Percentiles rank a stretch among this genome's conserved stretches.
These are phyloP conservation scores for Penicillium sclerotiorum DNA, from an alignment of 2,329 filamentous ascomycete genomes.

Conservation along the genomic window DNA sequence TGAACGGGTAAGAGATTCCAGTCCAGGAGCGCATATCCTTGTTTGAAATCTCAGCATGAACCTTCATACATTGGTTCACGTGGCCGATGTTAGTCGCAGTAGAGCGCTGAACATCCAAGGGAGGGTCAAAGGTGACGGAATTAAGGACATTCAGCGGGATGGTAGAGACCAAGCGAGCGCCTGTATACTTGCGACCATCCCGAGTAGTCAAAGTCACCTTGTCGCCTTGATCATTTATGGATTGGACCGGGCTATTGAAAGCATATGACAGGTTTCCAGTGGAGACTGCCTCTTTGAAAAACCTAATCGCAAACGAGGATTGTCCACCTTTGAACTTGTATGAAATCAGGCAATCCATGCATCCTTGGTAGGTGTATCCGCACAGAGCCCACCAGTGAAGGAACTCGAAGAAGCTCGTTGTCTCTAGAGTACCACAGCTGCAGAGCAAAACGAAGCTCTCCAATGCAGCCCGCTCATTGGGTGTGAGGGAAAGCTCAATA, in stretches of 20 bases:
- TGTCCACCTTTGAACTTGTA: conserved; percentile 51
- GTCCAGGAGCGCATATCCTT: conserved; percentile 48
- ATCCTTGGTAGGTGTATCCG: conserved; percentile 46
- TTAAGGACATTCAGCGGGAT: conserved; percentile 51
- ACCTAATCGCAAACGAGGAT: conserved; percentile 48
- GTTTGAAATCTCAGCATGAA: conserved; percentile 50
- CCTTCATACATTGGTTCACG: conserved; percentile 51
- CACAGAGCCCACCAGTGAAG: conserved; percentile 53
- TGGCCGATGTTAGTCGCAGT: conserved; percentile 44
- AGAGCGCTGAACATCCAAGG: conserved; percentile 39
- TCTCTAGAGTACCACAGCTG: conserved; percentile 48
- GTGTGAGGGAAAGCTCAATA: conserved; percentile 43
- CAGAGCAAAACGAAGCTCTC: conserved; percentile 49
- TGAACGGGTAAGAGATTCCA: conserved; percentile 48
- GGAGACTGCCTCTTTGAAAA: conserved; percentile 48
- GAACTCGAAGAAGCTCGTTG: conserved; percentile 51
- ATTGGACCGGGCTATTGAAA: conserved; percentile 44
- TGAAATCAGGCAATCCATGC: conserved; percentile 43
- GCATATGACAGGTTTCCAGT: conserved; percentile 46
- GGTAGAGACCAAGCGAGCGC: conserved; percentile 43
- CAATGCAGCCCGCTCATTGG: conserved; percentile 44
- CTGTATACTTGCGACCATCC: conserved; percentile 33
- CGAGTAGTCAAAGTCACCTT: conserved; percentile 40
- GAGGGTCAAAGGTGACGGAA: conserved; percentile 45
- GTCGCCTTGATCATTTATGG: conserved; percentile 31